A percentile compares a stretch with the other conserved stretches of the same genome.
Conservation (phyloP, 2,329 filamentous ascomycete genomes). For the Penicillium brasilianum region DNA sequence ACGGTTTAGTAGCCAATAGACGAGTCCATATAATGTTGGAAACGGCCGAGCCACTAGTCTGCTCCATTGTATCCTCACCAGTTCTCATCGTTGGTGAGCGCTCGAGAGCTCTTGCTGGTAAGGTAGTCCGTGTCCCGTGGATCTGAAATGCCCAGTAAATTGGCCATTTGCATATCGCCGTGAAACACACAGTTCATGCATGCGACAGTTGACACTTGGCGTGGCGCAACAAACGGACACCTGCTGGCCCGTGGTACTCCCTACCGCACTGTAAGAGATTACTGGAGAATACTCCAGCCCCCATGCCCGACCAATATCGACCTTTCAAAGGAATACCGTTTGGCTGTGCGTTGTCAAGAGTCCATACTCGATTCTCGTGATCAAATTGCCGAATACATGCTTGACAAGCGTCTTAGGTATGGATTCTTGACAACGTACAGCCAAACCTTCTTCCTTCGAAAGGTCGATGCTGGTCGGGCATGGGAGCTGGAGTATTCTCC, state of each 20-base stretch:
- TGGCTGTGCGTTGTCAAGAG: conserved; percentile 1
- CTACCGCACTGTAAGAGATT: background rate
- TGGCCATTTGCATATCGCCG: no score
- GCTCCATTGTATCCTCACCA: no score
- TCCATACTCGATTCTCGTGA: conserved; percentile 10
- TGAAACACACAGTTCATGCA: no score
- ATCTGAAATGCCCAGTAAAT: no score
- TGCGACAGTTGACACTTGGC: no score
- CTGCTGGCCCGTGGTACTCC: background rate
- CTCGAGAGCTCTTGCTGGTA: no score
- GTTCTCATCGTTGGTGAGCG: no score
- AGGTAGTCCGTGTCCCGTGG: no score
- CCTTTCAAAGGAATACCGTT: conserved; percentile 4
- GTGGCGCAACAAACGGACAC: conserved; percentile 1
- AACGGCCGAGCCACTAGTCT: no score
- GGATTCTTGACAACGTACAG: background rate
- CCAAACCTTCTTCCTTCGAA: conserved; percentile 5
- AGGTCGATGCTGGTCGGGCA: background rate
- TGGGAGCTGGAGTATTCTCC: conserved; percentile 7
- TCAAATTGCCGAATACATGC: background rate
- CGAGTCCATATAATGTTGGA: no score
- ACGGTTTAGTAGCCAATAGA: no score
- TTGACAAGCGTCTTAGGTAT: background rate
- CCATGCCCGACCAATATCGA: background rate
- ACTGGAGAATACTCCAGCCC: conserved; percentile 4